Base-by-base conservation (phyloP, 306 rosid species). In the Cucumis melo region DNA sequence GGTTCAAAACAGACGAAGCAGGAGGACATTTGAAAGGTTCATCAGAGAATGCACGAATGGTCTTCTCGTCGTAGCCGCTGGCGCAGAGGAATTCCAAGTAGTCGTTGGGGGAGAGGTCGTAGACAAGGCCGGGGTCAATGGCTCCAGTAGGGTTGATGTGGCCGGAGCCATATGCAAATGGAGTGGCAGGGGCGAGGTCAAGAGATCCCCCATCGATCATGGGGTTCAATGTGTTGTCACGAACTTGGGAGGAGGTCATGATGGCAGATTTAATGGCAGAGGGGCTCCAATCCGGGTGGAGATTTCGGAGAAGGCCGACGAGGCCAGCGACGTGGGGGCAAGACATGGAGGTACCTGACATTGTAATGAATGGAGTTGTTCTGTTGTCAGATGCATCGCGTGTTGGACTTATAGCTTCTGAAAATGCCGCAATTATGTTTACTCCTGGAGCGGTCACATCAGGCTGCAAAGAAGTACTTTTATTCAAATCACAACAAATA, bases 311-410 rank as follows among this genome's bases (percentile, higher is more conserved):
- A 61, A 92, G 98, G 74, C 96, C 96, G 44, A 50, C 90, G 27
- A 90, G 58, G 24, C 98, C 93, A 16, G 92, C 51, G 6, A 92
- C 93, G 66, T 90, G 96, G 56, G 98, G 96, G 80, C 92, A 90
- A 5, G 96, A 78, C 92, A 92, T 90, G 73, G 97, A 92, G 46
- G 97, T 92, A 64, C 97, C 97, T 8, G 92, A 90, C 83, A 80
- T 83, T 6, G 83, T 78, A 58, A 77, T 70, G 65, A 77, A 92
- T 13, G 92, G 88, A 82, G 78, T 51, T 75, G 79, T 64, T 38
- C 91, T 91, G 10, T 65, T 64, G 75, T 92, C 97, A 23, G 46
- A 72, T 0, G 23, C 4, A 77, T 59, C 15, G 0, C 32, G 79
- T 7, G 93, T 81, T 0, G 92, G 92, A 77, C 91, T 84, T 10